These are phyloP conservation scores for Monilinia polystroma DNA, from an alignment of 2,329 filamentous ascomycete genomes.

Conservation along the genomic window DNA sequence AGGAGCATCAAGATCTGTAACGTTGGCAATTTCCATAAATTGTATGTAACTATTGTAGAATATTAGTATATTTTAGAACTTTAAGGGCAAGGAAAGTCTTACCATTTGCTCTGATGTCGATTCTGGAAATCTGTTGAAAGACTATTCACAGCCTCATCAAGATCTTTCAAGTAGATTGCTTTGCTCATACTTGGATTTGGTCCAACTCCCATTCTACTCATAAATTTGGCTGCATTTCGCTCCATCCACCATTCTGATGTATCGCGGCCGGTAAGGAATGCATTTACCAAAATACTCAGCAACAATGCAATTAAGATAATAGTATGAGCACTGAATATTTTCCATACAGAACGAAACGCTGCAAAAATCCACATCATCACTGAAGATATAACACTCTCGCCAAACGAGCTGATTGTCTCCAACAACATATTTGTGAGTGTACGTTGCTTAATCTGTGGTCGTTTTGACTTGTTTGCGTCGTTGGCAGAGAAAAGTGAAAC, in stretches of 20 bases:
- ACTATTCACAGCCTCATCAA: slow-evolving; percentile 59
- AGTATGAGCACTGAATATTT: slow-evolving; percentile 68
- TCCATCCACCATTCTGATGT: slow-evolving; percentile 82
- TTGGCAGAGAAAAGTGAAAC: slow-evolving; percentile 57
- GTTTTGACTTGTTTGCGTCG: slow-evolving; percentile 47
- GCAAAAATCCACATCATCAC: slow-evolving; percentile 76
- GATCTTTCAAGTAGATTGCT: slow-evolving; percentile 77
- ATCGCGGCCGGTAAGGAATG: slow-evolving; percentile 71
- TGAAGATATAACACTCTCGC: slow-evolving; percentile 71
- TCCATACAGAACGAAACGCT: slow-evolving; percentile 62
- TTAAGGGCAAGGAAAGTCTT: slow-evolving; percentile 29
- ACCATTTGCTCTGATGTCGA: slow-evolving; percentile 51
- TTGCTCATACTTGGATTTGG: slow-evolving; percentile 81
- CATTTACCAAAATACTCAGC: slow-evolving; percentile 69
- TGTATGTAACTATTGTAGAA: slow-evolving; percentile 52
- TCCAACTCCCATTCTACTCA: slow-evolving; percentile 75
- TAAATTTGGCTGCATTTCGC: slow-evolving; percentile 74
- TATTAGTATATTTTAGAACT: slow-evolving; percentile 26
- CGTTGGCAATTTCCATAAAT: slow-evolving; percentile 59
- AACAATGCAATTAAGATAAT: slow-evolving; percentile 69
- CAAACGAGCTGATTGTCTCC: slow-evolving; percentile 70
- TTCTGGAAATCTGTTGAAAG: slow-evolving; percentile 28
- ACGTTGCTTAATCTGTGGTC: slow-evolving; percentile 58
- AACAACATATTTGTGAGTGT: slow-evolving; percentile 67
- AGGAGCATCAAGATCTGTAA: slow-evolving; percentile 57